A percentile compares a stretch with the other conserved stretches of the same genome.
Evolutionary conservation across 768 basidiomycete genomes (phyloP).

Genomic region (Rhizopogon roseolus): DNA sequence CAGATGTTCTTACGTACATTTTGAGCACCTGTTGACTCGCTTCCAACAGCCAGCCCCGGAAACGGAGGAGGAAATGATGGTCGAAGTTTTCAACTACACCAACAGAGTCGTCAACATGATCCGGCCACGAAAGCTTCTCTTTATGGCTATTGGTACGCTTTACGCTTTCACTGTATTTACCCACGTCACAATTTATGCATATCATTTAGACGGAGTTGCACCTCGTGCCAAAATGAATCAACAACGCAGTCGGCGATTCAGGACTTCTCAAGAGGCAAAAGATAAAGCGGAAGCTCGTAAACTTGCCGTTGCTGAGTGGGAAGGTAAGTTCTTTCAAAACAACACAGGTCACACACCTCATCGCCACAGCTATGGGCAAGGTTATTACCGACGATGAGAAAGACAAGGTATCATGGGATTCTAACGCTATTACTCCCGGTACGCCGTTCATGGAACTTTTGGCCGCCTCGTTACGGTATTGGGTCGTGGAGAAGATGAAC

Average conservation of each 20-base stretch:
- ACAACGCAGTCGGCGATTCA: conserved; percentile 94
- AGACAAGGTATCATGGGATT: conserved; percentile 89
- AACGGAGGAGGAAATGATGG: conserved; percentile 99
- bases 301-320: conserved; percentile 80
- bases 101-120: conserved; percentile 97
- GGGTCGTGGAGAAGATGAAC: conserved; percentile 95
- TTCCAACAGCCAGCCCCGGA: conserved; percentile 79
- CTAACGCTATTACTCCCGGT: conserved; percentile 97
- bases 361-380: conserved; percentile 83
- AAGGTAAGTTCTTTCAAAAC: conserved; percentile 46
- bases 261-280: conserved; percentile 90
- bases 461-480: conserved; percentile 85
- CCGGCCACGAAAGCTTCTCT: conserved; percentile 87
- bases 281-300: conserved; percentile 87
- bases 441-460: conserved; percentile 98
- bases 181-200: conserved; percentile 1
- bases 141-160: conserved; percentile 93
- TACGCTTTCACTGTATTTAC: neutral
- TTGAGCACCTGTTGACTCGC: neutral
- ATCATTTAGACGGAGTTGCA: conserved; percentile 82
- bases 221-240: conserved; percentile 99
- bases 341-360: neutral
- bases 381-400: conserved; percentile 74
- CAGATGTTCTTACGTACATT: neutral
- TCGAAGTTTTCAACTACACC: conserved; percentile 94